A percentile compares a stretch with the other conserved stretches of the same genome.
phyloP scores from a whole-genome alignment of 371 early-diverging fungal species.

The Blastocladiella emersonii region DNA sequence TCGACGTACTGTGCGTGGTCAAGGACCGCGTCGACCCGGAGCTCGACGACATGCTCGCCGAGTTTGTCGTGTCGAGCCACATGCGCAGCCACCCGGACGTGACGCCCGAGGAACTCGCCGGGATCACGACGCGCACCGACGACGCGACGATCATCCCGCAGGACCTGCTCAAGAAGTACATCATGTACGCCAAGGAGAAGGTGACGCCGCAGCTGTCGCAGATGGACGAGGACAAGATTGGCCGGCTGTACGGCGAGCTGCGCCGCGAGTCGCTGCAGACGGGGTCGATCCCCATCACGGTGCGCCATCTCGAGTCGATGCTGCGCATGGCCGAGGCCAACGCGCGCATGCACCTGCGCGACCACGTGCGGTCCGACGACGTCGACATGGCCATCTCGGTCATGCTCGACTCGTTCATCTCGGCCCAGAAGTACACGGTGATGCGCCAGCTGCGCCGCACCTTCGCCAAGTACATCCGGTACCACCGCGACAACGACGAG shows the following conservation, averaged over 20 bases:
- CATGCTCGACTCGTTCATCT: constrained; percentile 87
- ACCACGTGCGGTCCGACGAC: constrained; percentile 83
- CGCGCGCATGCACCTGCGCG: constrained; percentile 95
- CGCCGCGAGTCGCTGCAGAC: constrained; percentile 76
- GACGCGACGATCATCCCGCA: constrained; percentile 48
- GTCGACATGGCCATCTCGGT: constrained; percentile 92
- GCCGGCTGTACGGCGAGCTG: constrained; percentile 81
- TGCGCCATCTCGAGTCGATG: constrained; percentile 97
- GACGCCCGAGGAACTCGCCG: constrained; percentile 18
- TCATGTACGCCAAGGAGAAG: constrained; percentile 89
- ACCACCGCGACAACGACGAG: constrained; percentile 64
- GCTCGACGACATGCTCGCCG: constrained; percentile 81
- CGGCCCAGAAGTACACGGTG: constrained; percentile 93
- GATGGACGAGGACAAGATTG: constrained; percentile 77
- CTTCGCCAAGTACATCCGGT: constrained; percentile 73
- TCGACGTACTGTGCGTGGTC: constrained; percentile 98
- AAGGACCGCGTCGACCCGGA: constrained; percentile 83
- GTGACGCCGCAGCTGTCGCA: constrained; percentile 72
- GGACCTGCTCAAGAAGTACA: constrained; percentile 87
- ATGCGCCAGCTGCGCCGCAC: constrained; percentile 57
- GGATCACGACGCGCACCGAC: constrained; percentile 16
- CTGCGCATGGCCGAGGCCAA: constrained; percentile 95
- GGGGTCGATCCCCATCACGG: constrained; percentile 95
- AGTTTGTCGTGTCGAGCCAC: constrained; percentile 89
- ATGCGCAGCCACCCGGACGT: constrained; percentile 67